Evolutionary conservation across 1,284 basidiomycete species (phyloP), one percentile per base, ranked within the genome.

Genomic region (Amylostereum areolatum): DNA sequence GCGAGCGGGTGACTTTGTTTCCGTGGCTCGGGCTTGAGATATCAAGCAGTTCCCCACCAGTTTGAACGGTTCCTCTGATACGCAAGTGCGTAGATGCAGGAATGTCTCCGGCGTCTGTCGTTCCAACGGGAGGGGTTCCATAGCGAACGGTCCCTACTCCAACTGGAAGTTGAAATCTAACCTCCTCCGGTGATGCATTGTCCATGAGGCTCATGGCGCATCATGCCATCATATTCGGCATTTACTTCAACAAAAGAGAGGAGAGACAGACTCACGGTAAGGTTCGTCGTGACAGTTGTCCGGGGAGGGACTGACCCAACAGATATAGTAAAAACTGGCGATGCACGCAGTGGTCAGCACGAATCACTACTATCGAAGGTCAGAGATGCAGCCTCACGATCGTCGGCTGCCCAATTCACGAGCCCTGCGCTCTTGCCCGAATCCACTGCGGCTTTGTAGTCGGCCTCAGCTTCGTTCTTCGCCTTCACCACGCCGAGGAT

Each of bases 301-400:
- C 54, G 50, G 0, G 71, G 63, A 27, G 74, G 72, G 42, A 82
- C 70, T 2, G 72, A 70, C 4, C 80, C 80, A 4, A 82, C 56
- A 2, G 79, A 80, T 30, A 82, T 76, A 0, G 71, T 76, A 57
- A 82, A 81, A 43, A 78, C 80, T 81, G 49, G 5, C 52, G 31
- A 1, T 11, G 10, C 9, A 29, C 47, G 36, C 10, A 45, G n/a
- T 31, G 29, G 29, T 41, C 43, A 47, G 31, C 24, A 11, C 24
- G 18, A 39, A 28, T 28, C 30, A 45, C 35, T 28, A 34, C 9
- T 27, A 29, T 24, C 25, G 48, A 34, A 30, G 33, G 45, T 30
- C n/a, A 25, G 49, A 6, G n/a, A 45, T 31, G 36, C 33, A 39
- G 7, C 59, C 77, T 58, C 45, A 81, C 80, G 63, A 52, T 82